Percentiles rank a stretch among this genome's conserved stretches.
Evolutionary conservation across 108 stramenopile species (phyloP).

Genomic region (Conticribra guillardii): DNA sequence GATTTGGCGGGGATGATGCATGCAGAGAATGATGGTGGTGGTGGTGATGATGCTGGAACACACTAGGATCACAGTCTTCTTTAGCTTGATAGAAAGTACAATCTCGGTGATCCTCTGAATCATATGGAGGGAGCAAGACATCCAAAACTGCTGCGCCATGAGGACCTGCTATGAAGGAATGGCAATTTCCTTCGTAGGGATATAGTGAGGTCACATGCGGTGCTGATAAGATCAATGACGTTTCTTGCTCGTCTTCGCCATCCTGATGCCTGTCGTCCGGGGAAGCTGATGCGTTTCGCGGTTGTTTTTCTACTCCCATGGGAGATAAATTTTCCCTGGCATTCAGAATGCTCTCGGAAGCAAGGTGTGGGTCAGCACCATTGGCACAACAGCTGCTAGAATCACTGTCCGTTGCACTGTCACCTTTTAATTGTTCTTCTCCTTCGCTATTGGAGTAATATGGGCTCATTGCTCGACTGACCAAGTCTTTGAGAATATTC

Average conservation of each 20-base stretch:
- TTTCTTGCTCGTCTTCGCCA: no score
- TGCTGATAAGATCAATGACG: no score
- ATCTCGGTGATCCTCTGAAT: conserved; percentile 76
- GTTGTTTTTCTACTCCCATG: conserved; percentile 14
- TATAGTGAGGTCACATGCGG: conserved; percentile 76
- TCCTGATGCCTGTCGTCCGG: conserved; percentile 1
- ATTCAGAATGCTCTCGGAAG: conserved; percentile 9
- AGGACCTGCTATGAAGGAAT: conserved; percentile 90
- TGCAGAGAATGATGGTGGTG: not conserved
- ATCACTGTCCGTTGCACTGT: no score
- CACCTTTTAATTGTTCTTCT: not conserved
- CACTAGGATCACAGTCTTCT: conserved; percentile 9
- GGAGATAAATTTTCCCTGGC: conserved; percentile 24
- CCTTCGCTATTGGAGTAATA: conserved; percentile 22
- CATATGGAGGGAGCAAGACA: conserved; percentile 94
- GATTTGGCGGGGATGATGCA: not conserved
- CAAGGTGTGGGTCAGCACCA: not conserved
- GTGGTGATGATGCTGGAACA: not conserved
- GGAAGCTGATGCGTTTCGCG: not conserved
- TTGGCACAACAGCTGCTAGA: no score
- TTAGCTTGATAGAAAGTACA: conserved; percentile 89
- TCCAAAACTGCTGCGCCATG: conserved; percentile 92
- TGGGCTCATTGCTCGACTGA: conserved; percentile 22
- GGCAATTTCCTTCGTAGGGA: conserved; percentile 89
- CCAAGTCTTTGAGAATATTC: conserved; percentile 29